Conservation (phyloP, 345 rosid species). For the Eucalyptus melliodora region DNA sequence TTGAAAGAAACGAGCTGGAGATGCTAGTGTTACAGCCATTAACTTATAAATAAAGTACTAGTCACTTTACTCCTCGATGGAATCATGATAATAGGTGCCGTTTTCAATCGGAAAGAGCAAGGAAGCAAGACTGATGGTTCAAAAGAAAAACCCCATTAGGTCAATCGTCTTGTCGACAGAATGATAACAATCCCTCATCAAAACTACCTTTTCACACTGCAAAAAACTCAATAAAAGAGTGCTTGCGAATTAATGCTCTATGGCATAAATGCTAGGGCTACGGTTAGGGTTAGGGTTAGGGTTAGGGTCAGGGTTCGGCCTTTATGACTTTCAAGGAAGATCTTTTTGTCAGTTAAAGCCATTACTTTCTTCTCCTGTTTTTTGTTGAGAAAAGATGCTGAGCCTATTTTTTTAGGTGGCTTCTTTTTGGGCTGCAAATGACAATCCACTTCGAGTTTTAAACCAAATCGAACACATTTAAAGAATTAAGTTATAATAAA, state of each 20-base stretch:
- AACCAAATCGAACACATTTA: background rate
- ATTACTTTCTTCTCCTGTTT: background rate
- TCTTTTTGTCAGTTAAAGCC: background rate
- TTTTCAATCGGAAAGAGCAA: background rate
- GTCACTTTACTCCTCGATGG: background rate
- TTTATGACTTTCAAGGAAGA: background rate
- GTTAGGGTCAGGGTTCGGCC: background rate
- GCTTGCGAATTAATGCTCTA: background rate
- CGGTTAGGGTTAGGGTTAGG: background rate
- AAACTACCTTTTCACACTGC: background rate
- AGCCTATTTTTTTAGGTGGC: background rate
- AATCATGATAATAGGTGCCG: background rate
- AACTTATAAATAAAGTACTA: background rate
- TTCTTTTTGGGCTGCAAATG: background rate
- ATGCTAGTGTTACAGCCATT: background rate
- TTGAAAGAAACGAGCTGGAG: background rate
- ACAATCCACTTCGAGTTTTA: background rate
- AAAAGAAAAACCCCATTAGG: background rate
- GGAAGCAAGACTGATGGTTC: background rate
- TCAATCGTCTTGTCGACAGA: background rate
- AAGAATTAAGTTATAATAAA: background rate
- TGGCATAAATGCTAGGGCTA: background rate
- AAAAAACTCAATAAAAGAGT: background rate
- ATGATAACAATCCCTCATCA: background rate
- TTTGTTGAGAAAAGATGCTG: background rate